A percentile compares a stretch with the other conserved stretches of the same genome.
These are phyloP conservation scores for Xylariaceae sp. DNA, from an alignment of 2,329 filamentous ascomycete genomes.

Conservation along the genomic window DNA sequence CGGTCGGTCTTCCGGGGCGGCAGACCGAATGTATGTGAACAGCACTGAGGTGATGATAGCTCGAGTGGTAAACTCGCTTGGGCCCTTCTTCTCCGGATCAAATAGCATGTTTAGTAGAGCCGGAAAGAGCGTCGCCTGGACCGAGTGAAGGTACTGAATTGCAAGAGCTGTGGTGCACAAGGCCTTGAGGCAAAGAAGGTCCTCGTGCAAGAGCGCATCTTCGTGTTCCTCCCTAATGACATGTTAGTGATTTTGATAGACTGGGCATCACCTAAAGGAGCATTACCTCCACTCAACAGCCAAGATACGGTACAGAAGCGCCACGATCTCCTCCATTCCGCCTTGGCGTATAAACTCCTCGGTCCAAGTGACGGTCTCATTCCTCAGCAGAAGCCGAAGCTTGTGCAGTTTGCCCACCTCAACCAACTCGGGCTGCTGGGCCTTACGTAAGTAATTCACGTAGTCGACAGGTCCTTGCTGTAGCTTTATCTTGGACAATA, in stretches of 20 bases:
- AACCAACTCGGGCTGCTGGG: conserved; percentile 74
- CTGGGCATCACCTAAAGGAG: conserved; percentile 12
- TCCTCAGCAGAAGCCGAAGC: conserved; percentile 79
- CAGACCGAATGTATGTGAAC: conserved; percentile 79
- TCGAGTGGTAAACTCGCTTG: conserved; percentile 91
- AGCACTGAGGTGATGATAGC: conserved; percentile 85
- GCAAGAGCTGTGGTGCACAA: conserved; percentile 88
- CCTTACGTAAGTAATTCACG: conserved; percentile 77
- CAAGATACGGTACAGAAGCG: conserved; percentile 84
- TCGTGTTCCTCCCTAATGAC: conserved; percentile 81
- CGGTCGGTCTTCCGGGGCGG: conserved; percentile 57
- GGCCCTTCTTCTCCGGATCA: conserved; percentile 96
- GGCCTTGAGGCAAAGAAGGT: conserved; percentile 87
- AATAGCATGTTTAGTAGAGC: conserved; percentile 86
- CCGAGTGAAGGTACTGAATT: conserved; percentile 73
- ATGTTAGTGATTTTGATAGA: conserved; percentile 23
- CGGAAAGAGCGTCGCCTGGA: conserved; percentile 79
- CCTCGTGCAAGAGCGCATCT: conserved; percentile 86
- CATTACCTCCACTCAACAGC: conserved; percentile 92
- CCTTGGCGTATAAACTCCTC: conserved; percentile 85
- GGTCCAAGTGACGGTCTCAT: conserved; percentile 95
- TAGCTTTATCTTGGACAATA: conserved; percentile 67
- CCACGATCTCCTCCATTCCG: conserved; percentile 89
- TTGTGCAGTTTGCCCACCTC: conserved; percentile 97
- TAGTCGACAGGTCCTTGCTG: conserved; percentile 77